Conservation (phyloP, 129 eudicot genomes). For the Lonicera japonica region DNA sequence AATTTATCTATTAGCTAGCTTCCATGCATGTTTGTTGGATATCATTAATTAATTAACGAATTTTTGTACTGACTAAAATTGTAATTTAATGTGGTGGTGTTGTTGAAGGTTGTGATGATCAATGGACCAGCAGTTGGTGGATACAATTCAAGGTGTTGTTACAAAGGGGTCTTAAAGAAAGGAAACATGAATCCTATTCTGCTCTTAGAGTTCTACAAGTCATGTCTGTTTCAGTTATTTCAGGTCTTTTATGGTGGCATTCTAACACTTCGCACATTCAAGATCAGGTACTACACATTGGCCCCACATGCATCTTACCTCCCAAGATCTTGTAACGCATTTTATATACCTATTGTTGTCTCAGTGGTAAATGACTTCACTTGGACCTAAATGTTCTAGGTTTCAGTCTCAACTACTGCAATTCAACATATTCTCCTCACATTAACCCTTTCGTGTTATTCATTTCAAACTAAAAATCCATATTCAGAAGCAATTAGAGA, state of each 20-base stretch:
- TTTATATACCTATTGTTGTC: too few species aligned
- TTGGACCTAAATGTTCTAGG: too few species aligned
- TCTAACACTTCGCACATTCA: slow-evolving; percentile 67
- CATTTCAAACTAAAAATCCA: too few species aligned
- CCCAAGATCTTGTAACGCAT: too few species aligned
- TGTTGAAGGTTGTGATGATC: slow-evolving; percentile 46
- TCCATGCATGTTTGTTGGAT: not conserved
- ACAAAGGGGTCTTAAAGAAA: slow-evolving; percentile 72
- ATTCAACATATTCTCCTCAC: too few species aligned
- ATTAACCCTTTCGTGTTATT: too few species aligned
- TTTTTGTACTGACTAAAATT: not conserved
- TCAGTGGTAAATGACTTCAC: too few species aligned
- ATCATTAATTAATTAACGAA: not conserved
- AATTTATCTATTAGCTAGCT: too few species aligned
- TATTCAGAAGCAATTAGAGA: too few species aligned
- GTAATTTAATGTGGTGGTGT: slow-evolving; percentile 11
- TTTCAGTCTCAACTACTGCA: too few species aligned
- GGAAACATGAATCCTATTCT: slow-evolving; percentile 81
- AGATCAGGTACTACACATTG: slow-evolving; percentile 66
- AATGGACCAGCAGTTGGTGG: slow-evolving; percentile 92
- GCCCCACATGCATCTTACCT: too few species aligned
- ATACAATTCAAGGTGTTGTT: slow-evolving; percentile 79
- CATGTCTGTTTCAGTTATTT: slow-evolving; percentile 79
- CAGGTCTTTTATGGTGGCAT: slow-evolving; percentile 97
- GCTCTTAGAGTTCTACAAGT: slow-evolving; percentile 83